Base-by-base conservation (phyloP, 2,329 filamentous ascomycete species). In the Colletotrichum gigasporum region DNA sequence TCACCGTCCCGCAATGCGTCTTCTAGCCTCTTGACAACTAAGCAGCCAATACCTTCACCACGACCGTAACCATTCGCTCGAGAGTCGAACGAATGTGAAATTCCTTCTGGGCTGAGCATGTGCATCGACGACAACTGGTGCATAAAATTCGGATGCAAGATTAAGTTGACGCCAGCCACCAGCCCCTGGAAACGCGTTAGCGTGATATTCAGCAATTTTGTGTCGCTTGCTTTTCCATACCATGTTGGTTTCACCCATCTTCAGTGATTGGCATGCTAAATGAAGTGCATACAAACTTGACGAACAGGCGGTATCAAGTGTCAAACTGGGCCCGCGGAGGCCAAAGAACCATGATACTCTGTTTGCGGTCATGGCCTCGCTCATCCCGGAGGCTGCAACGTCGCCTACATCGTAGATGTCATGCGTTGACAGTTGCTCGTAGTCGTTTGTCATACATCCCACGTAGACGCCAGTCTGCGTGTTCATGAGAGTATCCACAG, bases 381-480 rank as follows among this genome's bases (percentile, higher is more conserved):
- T 63, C 52, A 45, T 30, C 1, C 53, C 52, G 2, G 60, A 58
- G 2, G 60, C 60, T 14, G 59, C 60, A 5, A 63, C 26, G 39
- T 58, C 60, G n/a, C 82, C 82, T 30, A 82, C 77, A 2, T 79
- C 80, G 54, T 81, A 77, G 2, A 78, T 69, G 56, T 84, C 82
- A 37, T 79, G 73, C 22, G 80, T 78, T 2, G 80, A 69, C 26
- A 80, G 77, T 2, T 78, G 76, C 67, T 82, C 78, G 63, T 85
- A 85, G 67, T 85, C 83, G 2, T 80, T 79, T 18, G 80, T 78
- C 4, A 76, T 78, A 6, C 79, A 79, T 3, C 83, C 83, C 4
- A 85, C 72, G 63, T 83, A 85, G 5, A 85, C 82, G 6, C 81
- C 83, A n/a, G 83, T 80, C 32, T 83, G 76, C 42, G 78, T 76